Conservation (phyloP, 768 basidiomycete species). For the Pleurotus cornucopiae region DNA sequence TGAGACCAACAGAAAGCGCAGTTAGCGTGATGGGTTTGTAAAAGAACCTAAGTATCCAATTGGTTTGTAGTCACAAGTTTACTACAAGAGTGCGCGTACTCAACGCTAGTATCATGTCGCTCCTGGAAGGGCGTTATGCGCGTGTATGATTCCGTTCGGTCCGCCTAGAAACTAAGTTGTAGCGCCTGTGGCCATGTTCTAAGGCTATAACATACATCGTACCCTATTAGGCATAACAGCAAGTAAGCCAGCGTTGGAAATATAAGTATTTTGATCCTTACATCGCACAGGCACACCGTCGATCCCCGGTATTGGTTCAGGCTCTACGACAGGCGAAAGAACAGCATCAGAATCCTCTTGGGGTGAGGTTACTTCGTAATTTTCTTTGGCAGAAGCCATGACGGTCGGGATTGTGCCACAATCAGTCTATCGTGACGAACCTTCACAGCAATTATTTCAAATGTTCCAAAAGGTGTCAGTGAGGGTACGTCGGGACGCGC, state of each 20-base stretch:
- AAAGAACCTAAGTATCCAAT: slow-evolving; percentile 56
- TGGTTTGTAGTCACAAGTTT: slow-evolving; percentile 4
- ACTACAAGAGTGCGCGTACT: slow-evolving; percentile 38
- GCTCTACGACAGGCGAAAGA: slow-evolving; percentile 42
- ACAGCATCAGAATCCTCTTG: slow-evolving; percentile 62
- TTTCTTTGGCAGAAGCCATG: slow-evolving; percentile 19
- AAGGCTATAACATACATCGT: slow-evolving; percentile 61
- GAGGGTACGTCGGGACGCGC: background rate
- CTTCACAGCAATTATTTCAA: too few species aligned
- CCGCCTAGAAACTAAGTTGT: slow-evolving; percentile 46
- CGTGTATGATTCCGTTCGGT: slow-evolving; percentile 81
- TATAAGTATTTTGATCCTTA: slow-evolving; percentile 36
- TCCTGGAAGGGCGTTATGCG: slow-evolving; percentile 82
- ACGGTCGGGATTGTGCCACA: slow-evolving; percentile 3
- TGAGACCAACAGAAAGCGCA: slow-evolving; percentile 61
- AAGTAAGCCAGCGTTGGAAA: slow-evolving; percentile 10
- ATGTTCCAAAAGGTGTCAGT: background rate
- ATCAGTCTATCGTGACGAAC: background rate
- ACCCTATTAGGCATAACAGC: slow-evolving; percentile 47
- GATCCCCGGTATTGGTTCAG: slow-evolving; percentile 70
- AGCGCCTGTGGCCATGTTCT: background rate
- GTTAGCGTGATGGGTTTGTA: slow-evolving; percentile 82
- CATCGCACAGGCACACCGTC: slow-evolving; percentile 77
- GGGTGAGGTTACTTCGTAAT: slow-evolving; percentile 40
- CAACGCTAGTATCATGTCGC: slow-evolving; percentile 76